Conservation (phyloP, 2,329 filamentous ascomycete species). For the Tolypocladium ophioglossoides region DNA sequence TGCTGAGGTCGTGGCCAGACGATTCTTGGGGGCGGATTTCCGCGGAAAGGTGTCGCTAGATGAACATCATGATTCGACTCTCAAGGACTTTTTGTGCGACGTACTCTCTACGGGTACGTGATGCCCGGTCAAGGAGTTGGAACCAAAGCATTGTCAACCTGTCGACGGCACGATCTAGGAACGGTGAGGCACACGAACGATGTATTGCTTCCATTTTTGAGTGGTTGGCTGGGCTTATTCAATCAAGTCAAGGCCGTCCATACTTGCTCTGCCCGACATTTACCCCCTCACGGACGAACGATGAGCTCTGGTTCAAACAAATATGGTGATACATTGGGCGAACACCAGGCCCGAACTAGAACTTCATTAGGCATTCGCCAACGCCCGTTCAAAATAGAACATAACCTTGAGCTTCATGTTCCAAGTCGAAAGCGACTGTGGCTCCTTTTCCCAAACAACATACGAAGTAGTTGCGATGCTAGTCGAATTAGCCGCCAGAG, state of each 20-base stretch:
- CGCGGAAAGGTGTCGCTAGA: background rate
- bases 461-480: background rate
- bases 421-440: background rate
- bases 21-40: constrained; percentile 35
- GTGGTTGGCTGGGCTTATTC: background rate
- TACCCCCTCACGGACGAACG: no score
- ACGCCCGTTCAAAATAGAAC: background rate
- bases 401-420: background rate
- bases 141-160: background rate
- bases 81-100: constrained; percentile 9
- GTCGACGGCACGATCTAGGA: no score
- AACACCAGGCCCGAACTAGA: background rate
- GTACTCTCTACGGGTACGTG: background rate
- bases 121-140: background rate
- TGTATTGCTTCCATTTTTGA: background rate
- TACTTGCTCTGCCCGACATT: background rate
- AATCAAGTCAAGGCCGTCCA: background rate
- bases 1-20: constrained; percentile 51
- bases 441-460: background rate
- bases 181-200: no score
- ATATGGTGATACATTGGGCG: no score
- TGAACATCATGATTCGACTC: background rate
- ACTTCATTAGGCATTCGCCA: background rate
- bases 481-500: background rate
- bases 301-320: background rate